Evolutionary conservation across 2,329 filamentous ascomycete species (phyloP), one percentile per base, ranked within the genome.

Genomic region (Fusarium luffae): DNA sequence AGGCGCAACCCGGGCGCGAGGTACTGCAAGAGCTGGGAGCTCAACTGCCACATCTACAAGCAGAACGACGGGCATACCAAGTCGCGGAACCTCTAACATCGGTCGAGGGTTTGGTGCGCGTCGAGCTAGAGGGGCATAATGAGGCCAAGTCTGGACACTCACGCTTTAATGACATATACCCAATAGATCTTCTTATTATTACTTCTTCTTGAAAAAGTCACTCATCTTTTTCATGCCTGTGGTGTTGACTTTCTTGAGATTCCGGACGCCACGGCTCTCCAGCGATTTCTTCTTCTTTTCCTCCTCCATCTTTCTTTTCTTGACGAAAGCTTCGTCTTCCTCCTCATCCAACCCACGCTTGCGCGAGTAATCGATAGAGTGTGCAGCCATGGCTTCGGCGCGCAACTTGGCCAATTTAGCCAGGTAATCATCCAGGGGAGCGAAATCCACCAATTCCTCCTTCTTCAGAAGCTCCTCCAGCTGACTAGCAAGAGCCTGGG

Each of bases 181-280:
- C 77, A 74, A 64, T 70, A 73, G 46, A 70, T 41, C 47, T 66
- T 61, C 16, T 58, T 65, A 32, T 42, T 59, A 59, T 61, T 73
- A 75, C 66, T 87, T 88, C 82, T 95, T 97, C 64, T 89, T 89
- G 79, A 99, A 99, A 82, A 99, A 99, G 66, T 90, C 88, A 77
- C 93, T 97, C 87, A 99, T 88, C 84, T 98, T 99, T 86, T 92
- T 96, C 96, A 99, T 99, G 3, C 96, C 96, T 23, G 82, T 88
- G 0, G 92, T 94, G 80, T 98, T 92, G 49, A 94, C 95, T 82
- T 98, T 99, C 78, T 92, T 92, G 75, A 99, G 79, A 49, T 94
- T 87, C 77, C 90, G 90, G 2, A 98, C 89, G 1, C 89, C 94
- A 28, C 89, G 85, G 67, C 92, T 96, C 81, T 93, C 88, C 25